Base-by-base conservation (phyloP, 805 yeast genomes). In the Henningerozyma blattae region DNA sequence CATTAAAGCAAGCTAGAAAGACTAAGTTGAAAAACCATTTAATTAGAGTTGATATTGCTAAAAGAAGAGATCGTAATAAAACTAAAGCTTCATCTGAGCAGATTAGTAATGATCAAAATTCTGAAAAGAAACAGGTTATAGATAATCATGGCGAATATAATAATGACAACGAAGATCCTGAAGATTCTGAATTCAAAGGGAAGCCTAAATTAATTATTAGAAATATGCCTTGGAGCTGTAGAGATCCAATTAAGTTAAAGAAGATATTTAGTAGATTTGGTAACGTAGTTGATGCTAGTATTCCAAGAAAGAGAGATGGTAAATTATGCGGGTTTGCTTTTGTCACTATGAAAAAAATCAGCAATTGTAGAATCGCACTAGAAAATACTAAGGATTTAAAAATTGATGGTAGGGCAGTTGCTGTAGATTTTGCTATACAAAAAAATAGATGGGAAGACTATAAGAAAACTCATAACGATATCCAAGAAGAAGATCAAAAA, bases 171-270 rank as follows among this genome's bases (percentile, higher is more conserved):
- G 44, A 42, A 24, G 40, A 41, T 22, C 61, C 61, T 32, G 66
- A 64, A 15, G 67, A 70, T n/a, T 83, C 77, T 15, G 34, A 45
- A 19, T 34, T 53, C 45, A 80, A 79, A 51, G 77, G 94, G 56
- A 73, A 79, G 44, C 87, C 97, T 3, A 74, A 95, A 46, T 63
- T 91, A 38, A 86, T 91, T 45, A 67, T 91, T 26, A 71, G 98
- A 52, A 91, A 91, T 54, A 70, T 91, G 57, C 98, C 98, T 10
- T 91, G 98, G 98, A 78, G 95, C 13, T 77, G 91, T 30, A 75
- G 89, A 52, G 75, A 78, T 39, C 78, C 93, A 4, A 73, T 73
- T 4, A 75, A 72, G 35, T 65, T 91, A 48, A 76, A 70, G 49
- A 76, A 76, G 45, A 50, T 75, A 6, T 91, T 91, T 52, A 59